These are phyloP conservation scores for Mallotus japonicus DNA, from an alignment of 441 rosid genomes.

Conservation along the genomic window DNA sequence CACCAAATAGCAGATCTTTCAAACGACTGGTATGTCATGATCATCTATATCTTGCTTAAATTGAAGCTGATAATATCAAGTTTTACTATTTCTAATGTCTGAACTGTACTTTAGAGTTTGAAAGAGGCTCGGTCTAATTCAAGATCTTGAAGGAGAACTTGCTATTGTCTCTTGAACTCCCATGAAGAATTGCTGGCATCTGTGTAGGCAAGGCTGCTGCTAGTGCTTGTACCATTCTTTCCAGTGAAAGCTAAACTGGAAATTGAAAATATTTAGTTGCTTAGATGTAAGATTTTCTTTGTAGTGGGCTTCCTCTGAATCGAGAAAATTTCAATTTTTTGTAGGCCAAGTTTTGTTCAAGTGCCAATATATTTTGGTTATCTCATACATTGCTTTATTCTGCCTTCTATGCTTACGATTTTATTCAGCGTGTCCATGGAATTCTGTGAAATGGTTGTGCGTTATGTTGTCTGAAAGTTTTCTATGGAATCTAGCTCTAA, in stretches of 20 bases:
- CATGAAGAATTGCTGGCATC: background rate
- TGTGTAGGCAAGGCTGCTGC: constrained; percentile 3
- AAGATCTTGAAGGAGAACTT: constrained; percentile 27
- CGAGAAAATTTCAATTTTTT: background rate
- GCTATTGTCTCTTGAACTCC: background rate
- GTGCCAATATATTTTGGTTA: too few species aligned
- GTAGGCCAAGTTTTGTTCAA: background rate
- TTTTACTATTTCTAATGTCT: constrained; percentile 1
- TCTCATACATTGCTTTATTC: background rate
- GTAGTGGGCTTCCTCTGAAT: background rate
- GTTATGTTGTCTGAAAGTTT: too few species aligned
- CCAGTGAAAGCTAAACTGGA: background rate
- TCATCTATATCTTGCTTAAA: background rate
- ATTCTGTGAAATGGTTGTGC: too few species aligned
- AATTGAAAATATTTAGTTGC: background rate
- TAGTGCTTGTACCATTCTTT: constrained; percentile 8
- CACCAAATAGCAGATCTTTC: constrained; percentile 67
- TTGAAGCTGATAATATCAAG: background rate
- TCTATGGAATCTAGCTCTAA: too few species aligned
- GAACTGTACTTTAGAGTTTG: constrained; percentile 47
- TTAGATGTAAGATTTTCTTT: background rate
- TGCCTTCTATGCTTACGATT: too few species aligned
- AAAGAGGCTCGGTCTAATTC: constrained; percentile 52
- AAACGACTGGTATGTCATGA: constrained; percentile 68
- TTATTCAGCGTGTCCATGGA: background rate